Conservation (phyloP, 306 rosid genomes). For the Medicago truncatula region MtrunA17r5.0-ANR NC_053045.1:52042001-52042500, state of each 20-base stretch:
- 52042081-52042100: conserved; percentile 87
- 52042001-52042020: not conserved
- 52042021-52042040: not conserved
- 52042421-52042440: conserved; percentile 36
- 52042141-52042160: conserved; percentile 79
- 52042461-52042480: conserved; percentile 59
- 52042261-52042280: conserved; percentile 94
- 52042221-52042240: conserved; percentile 88
- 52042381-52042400: conserved; percentile 47
- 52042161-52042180: conserved; percentile 73
- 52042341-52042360: conserved; percentile 34
- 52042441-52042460: conserved; percentile 43
- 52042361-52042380: conserved; percentile 39
- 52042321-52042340: conserved; percentile 34
- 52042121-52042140: conserved; percentile 78
- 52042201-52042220: conserved; percentile 79
- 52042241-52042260: conserved; percentile 93
- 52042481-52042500: conserved; percentile 54
- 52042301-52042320: conserved; percentile 40
- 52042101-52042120: conserved; percentile 96
- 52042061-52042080: conserved; percentile 83
- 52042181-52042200: conserved; percentile 99
- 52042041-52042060: not conserved
- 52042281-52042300: conserved; percentile 65
- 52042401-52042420: conserved; percentile 40